A percentile compares a stretch with the other conserved stretches of the same genome.
phyloP scores from a whole-genome alignment of 306 rosid species.

The Parietaria judaica region DNA sequence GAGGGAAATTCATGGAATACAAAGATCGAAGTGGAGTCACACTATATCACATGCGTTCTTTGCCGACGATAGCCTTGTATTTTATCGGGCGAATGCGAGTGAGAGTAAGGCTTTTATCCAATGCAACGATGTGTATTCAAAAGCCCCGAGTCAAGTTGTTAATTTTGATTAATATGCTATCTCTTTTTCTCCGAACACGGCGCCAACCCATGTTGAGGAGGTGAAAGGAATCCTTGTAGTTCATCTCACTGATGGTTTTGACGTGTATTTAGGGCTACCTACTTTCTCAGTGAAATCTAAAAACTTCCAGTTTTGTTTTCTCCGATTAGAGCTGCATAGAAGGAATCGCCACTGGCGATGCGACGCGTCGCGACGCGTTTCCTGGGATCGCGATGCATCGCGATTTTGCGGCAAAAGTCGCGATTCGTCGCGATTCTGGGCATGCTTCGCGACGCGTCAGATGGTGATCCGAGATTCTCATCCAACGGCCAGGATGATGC shows the following conservation, averaged over 20 bases:
- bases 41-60: background rate
- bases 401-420: no score
- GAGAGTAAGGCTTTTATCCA: background rate
- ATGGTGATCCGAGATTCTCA: no score
- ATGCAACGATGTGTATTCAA: background rate
- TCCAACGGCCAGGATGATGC: no score
- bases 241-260: background rate
- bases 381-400: no score
- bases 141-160: background rate
- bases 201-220: no score
- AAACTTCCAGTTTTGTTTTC: background rate
- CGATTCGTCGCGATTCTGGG: no score
- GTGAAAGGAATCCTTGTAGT: background rate
- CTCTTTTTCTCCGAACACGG: background rate
- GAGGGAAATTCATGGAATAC: background rate
- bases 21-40: background rate
- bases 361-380: no score
- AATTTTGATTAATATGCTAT: background rate
- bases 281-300: background rate
- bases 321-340: background rate
- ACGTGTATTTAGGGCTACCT: background rate
- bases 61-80: background rate
- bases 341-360: no score
- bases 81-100: background rate
- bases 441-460: no score